A percentile compares a stretch with the other conserved stretches of the same genome.
Conservation (phyloP, 164 flowering plant species). For the Sedum album region DNA sequence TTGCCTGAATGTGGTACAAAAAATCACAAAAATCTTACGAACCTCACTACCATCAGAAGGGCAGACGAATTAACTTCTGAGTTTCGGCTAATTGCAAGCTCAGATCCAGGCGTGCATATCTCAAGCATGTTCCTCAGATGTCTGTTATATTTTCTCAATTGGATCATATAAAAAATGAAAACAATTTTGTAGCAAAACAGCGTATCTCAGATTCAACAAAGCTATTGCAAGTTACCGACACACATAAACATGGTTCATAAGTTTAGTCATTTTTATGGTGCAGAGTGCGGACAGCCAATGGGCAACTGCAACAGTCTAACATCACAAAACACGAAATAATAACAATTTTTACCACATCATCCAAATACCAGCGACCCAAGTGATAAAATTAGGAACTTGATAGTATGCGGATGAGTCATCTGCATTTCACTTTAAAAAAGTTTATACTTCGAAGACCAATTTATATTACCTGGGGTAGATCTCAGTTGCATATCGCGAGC, state of each 20-base stretch:
- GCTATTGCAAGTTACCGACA: neutral
- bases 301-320: neutral
- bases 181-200: too few species aligned
- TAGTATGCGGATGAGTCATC: neutral
- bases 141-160: too few species aligned
- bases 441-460: neutral
- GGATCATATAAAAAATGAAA: too few species aligned
- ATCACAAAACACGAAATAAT: too few species aligned
- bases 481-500: slow-evolving; percentile 30
- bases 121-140: neutral
- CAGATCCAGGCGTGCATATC: neutral
- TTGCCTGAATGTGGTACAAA: neutral
- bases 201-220: neutral
- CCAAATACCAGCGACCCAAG: neutral
- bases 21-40: neutral
- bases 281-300: neutral
- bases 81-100: neutral
- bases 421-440: neutral
- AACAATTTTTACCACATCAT: neutral
- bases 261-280: neutral
- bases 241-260: neutral
- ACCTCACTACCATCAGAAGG: neutral
- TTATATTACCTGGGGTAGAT: slow-evolving; percentile 31
- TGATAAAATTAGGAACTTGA: neutral
- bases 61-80: too few species aligned